These are phyloP conservation scores for Termitomyces heimii DNA, from an alignment of 768 basidiomycete species.

Conservation along the genomic window DNA sequence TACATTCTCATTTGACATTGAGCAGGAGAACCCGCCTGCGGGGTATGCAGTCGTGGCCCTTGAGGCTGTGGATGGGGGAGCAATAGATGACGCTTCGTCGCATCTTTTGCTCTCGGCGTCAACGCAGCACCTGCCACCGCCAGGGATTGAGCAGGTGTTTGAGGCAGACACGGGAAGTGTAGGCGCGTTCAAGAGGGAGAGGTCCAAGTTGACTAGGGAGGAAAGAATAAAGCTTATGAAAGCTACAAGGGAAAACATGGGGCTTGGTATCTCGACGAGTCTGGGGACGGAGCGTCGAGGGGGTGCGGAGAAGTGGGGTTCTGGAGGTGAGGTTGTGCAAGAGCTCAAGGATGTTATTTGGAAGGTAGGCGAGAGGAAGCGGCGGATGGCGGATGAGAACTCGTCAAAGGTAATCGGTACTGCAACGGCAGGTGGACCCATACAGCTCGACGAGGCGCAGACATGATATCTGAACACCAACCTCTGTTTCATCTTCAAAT, in stretches of 20 bases:
- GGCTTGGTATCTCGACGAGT: slow-evolving; percentile 15
- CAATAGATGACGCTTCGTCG: slow-evolving; percentile 47
- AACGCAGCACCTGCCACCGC: slow-evolving; percentile 50
- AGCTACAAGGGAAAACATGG: slow-evolving; percentile 43
- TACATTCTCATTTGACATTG: slow-evolving; percentile 29
- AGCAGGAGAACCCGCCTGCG: slow-evolving; percentile 6
- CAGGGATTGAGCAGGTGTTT: slow-evolving; percentile 79
- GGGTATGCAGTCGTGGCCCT: slow-evolving; percentile 19
- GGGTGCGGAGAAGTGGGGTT: slow-evolving; percentile 54
- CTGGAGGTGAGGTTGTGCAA: slow-evolving; percentile 74
- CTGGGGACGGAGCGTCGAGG: slow-evolving; percentile 11
- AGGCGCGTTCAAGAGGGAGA: slow-evolving; percentile 43
- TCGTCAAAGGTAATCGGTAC: neutral
- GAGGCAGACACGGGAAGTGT: slow-evolving; percentile 54
- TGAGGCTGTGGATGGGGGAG: slow-evolving; percentile 21
- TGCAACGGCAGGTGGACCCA: neutral
- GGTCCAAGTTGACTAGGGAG: slow-evolving; percentile 63
- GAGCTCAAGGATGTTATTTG: slow-evolving; percentile 84
- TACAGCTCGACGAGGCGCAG: neutral
- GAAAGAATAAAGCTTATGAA: slow-evolving; percentile 64
- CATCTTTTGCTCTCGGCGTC: slow-evolving; percentile 50
- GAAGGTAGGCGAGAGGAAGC: slow-evolving; percentile 71
- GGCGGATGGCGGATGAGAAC: slow-evolving; percentile 35
- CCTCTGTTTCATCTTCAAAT: neutral
- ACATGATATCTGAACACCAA: neutral